These are phyloP conservation scores for Stephania yunnanensis DNA, from an alignment of 164 flowering plant species.

Conservation along the genomic window DNA sequence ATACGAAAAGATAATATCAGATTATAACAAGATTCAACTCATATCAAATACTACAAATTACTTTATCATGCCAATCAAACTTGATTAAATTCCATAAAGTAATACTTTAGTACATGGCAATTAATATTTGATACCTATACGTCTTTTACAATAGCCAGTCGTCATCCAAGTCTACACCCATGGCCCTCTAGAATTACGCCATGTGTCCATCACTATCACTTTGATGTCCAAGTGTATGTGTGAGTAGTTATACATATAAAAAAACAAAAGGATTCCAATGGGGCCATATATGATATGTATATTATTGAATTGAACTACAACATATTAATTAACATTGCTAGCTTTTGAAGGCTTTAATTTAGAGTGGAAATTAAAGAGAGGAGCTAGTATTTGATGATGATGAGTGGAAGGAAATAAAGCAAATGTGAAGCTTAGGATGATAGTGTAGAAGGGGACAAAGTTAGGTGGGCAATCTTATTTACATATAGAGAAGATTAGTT, in stretches of 20 bases:
- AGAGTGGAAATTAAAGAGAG: not conserved
- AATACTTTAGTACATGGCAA: not conserved
- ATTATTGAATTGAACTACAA: constrained; percentile 1
- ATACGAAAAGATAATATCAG: no score
- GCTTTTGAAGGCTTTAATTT: not conserved
- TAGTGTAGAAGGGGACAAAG: constrained; percentile 11
- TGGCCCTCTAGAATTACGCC: not conserved
- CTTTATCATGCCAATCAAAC: no score
- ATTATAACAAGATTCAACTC: not conserved
- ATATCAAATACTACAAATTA: no score
- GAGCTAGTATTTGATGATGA: not conserved
- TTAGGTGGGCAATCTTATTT: constrained; percentile 10
- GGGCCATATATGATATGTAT: not conserved
- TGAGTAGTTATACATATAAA: not conserved
- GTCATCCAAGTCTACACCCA: not conserved
- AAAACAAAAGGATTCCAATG: not conserved
- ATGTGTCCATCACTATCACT: not conserved
- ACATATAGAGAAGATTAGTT: not conserved
- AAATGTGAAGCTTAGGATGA: not conserved
- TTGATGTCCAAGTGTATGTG: not conserved
- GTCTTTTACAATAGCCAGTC: not conserved
- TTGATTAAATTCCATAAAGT: not conserved
- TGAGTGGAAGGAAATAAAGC: not conserved
- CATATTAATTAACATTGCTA: not conserved
- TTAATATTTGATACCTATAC: not conserved